phyloP scores from a whole-genome alignment of 2,329 filamentous ascomycete species.

The Coniochaeta sp. region DNA sequence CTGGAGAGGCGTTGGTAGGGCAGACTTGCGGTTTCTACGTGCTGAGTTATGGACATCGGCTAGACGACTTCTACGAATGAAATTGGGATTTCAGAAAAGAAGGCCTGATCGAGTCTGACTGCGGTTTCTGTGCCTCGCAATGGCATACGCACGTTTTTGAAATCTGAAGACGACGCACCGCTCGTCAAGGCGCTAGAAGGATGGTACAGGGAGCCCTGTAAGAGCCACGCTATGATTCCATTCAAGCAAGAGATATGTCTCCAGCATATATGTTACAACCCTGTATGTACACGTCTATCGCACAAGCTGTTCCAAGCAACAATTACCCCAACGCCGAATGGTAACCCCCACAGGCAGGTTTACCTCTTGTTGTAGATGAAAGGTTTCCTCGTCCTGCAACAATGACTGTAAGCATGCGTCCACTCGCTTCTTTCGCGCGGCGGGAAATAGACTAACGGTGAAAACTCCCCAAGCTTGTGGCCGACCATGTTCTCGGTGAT shows the following conservation, averaged over 20 bases:
- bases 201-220: no score
- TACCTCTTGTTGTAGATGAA: conserved; percentile 41
- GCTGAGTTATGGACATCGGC: not conserved
- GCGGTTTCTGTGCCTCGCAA: not conserved
- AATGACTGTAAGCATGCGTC: not conserved
- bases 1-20: not conserved
- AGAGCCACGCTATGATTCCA: not conserved
- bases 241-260: not conserved
- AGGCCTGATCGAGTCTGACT: not conserved
- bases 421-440: not conserved
- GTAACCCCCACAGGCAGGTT: conserved; percentile 7
- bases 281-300: not conserved
- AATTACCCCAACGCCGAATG: not conserved
- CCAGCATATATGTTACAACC: not conserved
- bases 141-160: not conserved
- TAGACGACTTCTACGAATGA: not conserved
- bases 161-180: not conserved
- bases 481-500: conserved; percentile 97
- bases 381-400: conserved; percentile 46
- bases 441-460: conserved; percentile 56
- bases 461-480: conserved; percentile 89
- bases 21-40: not conserved
- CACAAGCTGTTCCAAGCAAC: not conserved
- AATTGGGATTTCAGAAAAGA: not conserved
- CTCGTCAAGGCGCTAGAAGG: no score